Base-by-base conservation (phyloP, 2,329 filamentous ascomycete genomes). In the Ophiostoma perfectum region DNA sequence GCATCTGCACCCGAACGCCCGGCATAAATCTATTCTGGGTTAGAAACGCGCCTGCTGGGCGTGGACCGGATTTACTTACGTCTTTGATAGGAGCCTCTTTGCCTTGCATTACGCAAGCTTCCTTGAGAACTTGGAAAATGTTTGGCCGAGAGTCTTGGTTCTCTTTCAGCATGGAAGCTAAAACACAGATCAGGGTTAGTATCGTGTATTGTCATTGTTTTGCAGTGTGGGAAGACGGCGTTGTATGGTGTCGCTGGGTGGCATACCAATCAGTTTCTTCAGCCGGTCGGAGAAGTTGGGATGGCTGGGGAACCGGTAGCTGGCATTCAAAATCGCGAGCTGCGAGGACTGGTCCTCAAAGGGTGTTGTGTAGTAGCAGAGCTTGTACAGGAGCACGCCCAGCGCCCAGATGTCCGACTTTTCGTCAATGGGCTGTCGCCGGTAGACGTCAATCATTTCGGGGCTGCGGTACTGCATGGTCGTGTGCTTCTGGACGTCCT, bases 401-500 rank as follows among this genome's bases (percentile, higher is more conserved):
- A 99, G 80, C 0, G 95, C 95, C 95, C 93, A 99, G 42, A 99
- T 97, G 78, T 99, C 95, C 65, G 93, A 96, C 81, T 99, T 99
- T 80, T 99, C 95, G 76, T 99, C 92, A 76, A 99, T 97, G 0
- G 95, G 93, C 74, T 93, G 92, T 78, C 96, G 97, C 71, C 93
- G 86, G 80, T 97, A 99, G 38, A 99, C 95, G 75, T 99, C 95
- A 70, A 99, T 89, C 95, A 99, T 99, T 80, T 99, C 95, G 5
- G 95, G 95, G 77, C 94, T 98, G 73, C 95, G 86, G 78, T 99
- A 99, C 78, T 99, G 95, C 79, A 99, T 84, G 0, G 95, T 99
- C 0, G 95, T 99, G 77, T 99, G 94, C 75, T 92, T 91, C 79
- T 98, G 95, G 12, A 99, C 90, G 78, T 99, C 95, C 76, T 99